phyloP scores from a whole-genome alignment of 306 rosid species.

The Corylus americana region DNA sequence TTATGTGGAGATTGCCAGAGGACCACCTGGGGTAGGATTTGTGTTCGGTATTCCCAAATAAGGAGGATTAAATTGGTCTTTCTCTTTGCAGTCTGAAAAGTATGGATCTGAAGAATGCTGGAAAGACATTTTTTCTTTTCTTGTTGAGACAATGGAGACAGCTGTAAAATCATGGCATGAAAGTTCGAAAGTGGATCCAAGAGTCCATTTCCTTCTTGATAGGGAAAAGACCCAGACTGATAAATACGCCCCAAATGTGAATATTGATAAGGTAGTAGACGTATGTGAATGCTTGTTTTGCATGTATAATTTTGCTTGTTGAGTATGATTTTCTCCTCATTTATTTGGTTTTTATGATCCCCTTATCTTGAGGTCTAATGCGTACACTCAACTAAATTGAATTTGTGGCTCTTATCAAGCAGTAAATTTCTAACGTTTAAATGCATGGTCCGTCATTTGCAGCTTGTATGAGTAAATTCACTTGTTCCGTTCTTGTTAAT shows the following conservation, averaged over 20 bases:
- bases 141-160: constrained; percentile 88
- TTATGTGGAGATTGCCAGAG: constrained; percentile 19
- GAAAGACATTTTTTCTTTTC: constrained; percentile 71
- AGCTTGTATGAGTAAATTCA: constrained; percentile 3
- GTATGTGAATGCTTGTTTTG: constrained; percentile 17
- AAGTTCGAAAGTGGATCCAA: constrained; percentile 82
- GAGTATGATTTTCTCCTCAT: constrained; percentile 1
- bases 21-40: constrained; percentile 6
- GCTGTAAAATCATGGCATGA: constrained; percentile 92
- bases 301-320: constrained; percentile 7
- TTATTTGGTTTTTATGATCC: not conserved
- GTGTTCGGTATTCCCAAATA: constrained; percentile 25
- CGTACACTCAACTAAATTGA: not conserved
- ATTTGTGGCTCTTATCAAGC: not conserved
- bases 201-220: constrained; percentile 87
- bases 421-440: not conserved
- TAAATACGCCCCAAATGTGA: constrained; percentile 85
- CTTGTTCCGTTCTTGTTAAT: constrained; percentile 7
- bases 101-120: constrained; percentile 76
- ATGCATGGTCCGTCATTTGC: constrained; percentile 13
- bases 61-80: constrained; percentile 41
- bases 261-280: constrained; percentile 79
- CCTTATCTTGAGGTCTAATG: not conserved
- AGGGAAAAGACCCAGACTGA: constrained; percentile 76
- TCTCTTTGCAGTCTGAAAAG: constrained; percentile 65